phyloP scores from a whole-genome alignment of 2,329 filamentous ascomycete genomes.

The Aspergillus niger region DNA sequence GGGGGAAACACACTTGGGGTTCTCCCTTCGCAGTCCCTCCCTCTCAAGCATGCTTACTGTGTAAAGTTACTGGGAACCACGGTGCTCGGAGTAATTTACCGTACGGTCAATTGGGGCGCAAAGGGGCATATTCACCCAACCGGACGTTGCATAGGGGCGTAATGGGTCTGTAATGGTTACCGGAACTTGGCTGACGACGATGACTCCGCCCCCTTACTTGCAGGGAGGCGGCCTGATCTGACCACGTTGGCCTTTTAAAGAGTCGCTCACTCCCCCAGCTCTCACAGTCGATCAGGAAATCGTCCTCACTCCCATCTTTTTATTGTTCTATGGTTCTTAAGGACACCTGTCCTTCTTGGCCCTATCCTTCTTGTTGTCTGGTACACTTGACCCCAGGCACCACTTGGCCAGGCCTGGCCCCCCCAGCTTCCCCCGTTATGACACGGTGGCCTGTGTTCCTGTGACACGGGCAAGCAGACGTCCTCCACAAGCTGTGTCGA shows the following conservation, averaged over 20 bases:
- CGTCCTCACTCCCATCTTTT: constrained; percentile 15
- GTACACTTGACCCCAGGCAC: constrained; percentile 11
- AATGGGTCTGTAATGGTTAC: constrained; percentile 18
- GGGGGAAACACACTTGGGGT: too few relatives aligned
- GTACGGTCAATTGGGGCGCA: background rate
- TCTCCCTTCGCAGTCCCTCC: background rate
- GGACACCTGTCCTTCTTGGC: constrained; percentile 39
- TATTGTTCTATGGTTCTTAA: constrained; percentile 21
- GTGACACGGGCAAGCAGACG: constrained; percentile 16
- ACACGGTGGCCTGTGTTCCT: constrained; percentile 37
- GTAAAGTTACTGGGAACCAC: background rate
- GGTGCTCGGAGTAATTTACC: background rate
- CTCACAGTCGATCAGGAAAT: constrained; percentile 1
- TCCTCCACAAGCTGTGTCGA: constrained; percentile 3
- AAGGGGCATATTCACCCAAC: background rate
- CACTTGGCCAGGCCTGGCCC: constrained; percentile 25
- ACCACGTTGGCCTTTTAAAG: constrained; percentile 48
- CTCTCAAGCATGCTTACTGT: background rate
- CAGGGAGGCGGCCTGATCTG: constrained; percentile 24
- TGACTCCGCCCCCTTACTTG: constrained; percentile 23
- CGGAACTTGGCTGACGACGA: constrained; percentile 20
- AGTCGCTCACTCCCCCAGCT: constrained; percentile 22
- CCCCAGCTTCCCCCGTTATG: constrained; percentile 37
- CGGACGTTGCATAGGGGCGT: background rate
- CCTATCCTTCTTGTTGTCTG: constrained; percentile 21